Base-by-base conservation (phyloP, 768 basidiomycete genomes). In the Gloeostereum incarnatum region DNA sequence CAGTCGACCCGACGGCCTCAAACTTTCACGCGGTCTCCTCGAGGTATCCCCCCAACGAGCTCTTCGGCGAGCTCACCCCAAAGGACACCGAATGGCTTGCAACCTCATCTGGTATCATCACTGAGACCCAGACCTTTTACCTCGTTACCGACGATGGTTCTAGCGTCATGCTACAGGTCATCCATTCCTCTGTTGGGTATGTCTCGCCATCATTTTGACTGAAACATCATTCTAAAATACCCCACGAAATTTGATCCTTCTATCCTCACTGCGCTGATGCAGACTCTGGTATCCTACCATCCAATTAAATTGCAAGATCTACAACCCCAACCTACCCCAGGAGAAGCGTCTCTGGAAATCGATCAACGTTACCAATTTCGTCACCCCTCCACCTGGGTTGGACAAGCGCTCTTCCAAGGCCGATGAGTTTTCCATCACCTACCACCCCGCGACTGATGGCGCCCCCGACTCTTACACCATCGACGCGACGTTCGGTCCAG, bases 241-340 rank as follows among this genome's bases (percentile, higher is more conserved):
- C n/a, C n/a, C n/a, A n/a, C n/a, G n/a, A n/a, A n/a, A n/a, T n/a
- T n/a, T n/a, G n/a, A n/a, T n/a, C n/a, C n/a, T n/a, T 23, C 24
- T 34, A 32, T 40, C 17, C 29, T 33, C 5, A 48, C 31, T 41
- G 31, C 45, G 16, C 20, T 35, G 10, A 19, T 42, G 18, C 48
- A 94, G 92, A 17, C 57, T 97, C 43, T 92, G 93, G 79, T 93
- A 86, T 54, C 92, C 96, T 3, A 88, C 83, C 21, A 81, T 94
- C 50, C 94, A 99, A 59, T 89, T 97, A 58, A 86, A 80, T 3
- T 92, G 81, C 78, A 94, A 92, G 61, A 61, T 85, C 36, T 81
- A 75, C 64, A 75, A 96, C 52, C 81, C 90, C 4, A 69, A 72
- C 45, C n/a, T n/a, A n/a, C n/a, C n/a, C n/a, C 88, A 81, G 14